Percentiles rank a stretch among this genome's conserved stretches.
These are phyloP conservation scores for carrot (Daucus carota) DNA, from an alignment of 129 eudicot genomes.

Conservation along the genomic window DH1_v3.0 NC_030385.2:34897001-34897500, in stretches of 20 bases:
- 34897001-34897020: constrained; percentile 88
- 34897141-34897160: neutral
- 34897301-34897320: neutral
- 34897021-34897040: constrained; percentile 65
- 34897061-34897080: neutral
- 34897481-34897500: neutral
- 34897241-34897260: no score
- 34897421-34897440: neutral
- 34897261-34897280: neutral
- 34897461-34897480: constrained; percentile 14
- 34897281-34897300: neutral
- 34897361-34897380: neutral
- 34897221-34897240: no score
- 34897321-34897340: neutral
- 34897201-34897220: neutral
- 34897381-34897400: neutral
- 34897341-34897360: neutral
- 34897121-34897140: neutral
- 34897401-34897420: neutral
- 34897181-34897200: neutral
- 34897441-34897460: constrained; percentile 7
- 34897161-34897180: neutral
- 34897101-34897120: neutral
- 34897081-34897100: neutral
- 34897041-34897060: constrained; percentile 39